Conservation (phyloP, 2,329 filamentous ascomycete species). For the Verticillium zaregamsianum region DNA sequence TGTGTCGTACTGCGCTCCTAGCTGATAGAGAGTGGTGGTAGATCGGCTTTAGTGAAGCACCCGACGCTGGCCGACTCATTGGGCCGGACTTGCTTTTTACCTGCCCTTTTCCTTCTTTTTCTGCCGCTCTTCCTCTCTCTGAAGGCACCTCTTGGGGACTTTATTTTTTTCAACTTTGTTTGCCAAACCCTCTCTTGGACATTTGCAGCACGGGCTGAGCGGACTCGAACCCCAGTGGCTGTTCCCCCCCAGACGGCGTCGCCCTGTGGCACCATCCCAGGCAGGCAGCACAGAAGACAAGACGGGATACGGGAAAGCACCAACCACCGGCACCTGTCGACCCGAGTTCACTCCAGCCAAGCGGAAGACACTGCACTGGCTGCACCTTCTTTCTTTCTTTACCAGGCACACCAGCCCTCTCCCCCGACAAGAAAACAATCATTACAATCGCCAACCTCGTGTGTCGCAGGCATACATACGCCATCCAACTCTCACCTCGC, state of each 20-base stretch:
- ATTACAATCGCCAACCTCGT: background rate
- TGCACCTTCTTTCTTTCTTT: background rate
- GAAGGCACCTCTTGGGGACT: background rate
- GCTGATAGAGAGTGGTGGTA: background rate
- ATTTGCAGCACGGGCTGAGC: background rate
- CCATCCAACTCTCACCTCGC: background rate
- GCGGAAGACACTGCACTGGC: background rate
- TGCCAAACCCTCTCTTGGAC: background rate
- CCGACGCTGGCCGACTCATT: background rate
- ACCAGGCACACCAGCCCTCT: background rate
- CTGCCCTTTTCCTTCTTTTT: background rate
- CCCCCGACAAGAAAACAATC: background rate
- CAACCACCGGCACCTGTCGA: background rate
- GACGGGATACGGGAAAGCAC: constrained; percentile 1
- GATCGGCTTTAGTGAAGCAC: background rate
- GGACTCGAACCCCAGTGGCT: background rate
- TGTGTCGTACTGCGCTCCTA: background rate
- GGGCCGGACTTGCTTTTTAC: background rate
- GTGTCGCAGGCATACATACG: background rate
- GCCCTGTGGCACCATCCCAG: constrained; percentile 4
- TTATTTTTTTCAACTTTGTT: background rate
- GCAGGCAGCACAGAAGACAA: constrained; percentile 6
- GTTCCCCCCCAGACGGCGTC: constrained; percentile 2
- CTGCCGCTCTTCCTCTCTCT: background rate
- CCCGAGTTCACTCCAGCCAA: background rate